phyloP scores from a whole-genome alignment of 768 basidiomycete genomes.

The Collybiopsis confluens region DNA sequence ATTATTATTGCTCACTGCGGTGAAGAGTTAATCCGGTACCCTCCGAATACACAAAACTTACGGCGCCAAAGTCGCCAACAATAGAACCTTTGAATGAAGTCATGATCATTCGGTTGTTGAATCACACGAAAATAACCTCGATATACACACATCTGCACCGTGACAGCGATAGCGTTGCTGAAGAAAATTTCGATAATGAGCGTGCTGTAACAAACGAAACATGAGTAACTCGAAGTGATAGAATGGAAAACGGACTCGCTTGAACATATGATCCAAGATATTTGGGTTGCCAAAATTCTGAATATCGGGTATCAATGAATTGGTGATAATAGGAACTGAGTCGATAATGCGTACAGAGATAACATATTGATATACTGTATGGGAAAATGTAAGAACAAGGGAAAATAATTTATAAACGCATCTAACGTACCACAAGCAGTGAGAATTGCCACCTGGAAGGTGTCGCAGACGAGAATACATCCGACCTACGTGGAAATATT shows the following conservation, averaged over 20 bases:
- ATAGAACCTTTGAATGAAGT: no score
- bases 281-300: slow-evolving; percentile 10
- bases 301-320: not conserved
- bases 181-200: slow-evolving; percentile 15
- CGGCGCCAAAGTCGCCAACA: slow-evolving; percentile 7
- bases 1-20: slow-evolving; percentile 10
- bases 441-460: slow-evolving; percentile 10
- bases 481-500: slow-evolving; percentile 3
- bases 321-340: not conserved
- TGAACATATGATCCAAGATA: slow-evolving; percentile 4
- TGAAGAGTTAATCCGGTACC: not conserved
- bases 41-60: not conserved
- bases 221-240: not conserved
- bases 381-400: not conserved
- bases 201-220: slow-evolving; percentile 5
- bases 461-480: slow-evolving; percentile 13
- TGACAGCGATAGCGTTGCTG: slow-evolving; percentile 10
- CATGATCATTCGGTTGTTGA: no score
- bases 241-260: not conserved
- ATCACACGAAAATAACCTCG: no score
- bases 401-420: not conserved
- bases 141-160: slow-evolving; percentile 10
- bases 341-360: not conserved
- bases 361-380: slow-evolving; percentile 1
- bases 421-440: not conserved